Percentiles rank a stretch among this genome's conserved stretches.
Evolutionary conservation across 23 red algal species (phyloP).

Genomic region (Gracilaria caudata): DNA sequence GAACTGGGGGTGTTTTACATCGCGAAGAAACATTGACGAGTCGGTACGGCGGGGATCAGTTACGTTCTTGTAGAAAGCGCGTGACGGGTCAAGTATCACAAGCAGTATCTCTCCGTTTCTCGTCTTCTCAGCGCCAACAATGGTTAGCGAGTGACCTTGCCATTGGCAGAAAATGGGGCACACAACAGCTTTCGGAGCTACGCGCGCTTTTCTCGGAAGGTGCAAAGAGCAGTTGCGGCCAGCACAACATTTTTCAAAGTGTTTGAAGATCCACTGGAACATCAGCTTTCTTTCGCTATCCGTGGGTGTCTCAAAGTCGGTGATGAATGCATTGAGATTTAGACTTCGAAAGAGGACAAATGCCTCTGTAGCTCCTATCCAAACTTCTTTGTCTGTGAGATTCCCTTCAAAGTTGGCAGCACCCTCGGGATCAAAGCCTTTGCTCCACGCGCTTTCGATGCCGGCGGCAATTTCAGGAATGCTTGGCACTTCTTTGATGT

Average conservation of each 20-base stretch:
- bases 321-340: constrained; percentile 42
- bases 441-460: constrained; percentile 61
- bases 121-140: constrained; percentile 49
- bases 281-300: constrained; percentile 27
- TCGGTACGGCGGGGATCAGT: constrained; percentile 4
- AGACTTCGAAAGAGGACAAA: constrained; percentile 39
- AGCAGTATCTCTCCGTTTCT: constrained; percentile 38
- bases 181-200: constrained; percentile 26
- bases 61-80: constrained; percentile 24
- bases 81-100: constrained; percentile 52
- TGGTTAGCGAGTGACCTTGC: constrained; percentile 50
- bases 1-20: constrained; percentile 36
- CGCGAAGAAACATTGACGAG: constrained; percentile 1
- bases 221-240: constrained; percentile 44
- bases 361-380: constrained; percentile 61
- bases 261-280: constrained; percentile 61
- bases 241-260: constrained; percentile 58
- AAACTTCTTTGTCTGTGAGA: constrained; percentile 50
- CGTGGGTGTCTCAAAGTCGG: constrained; percentile 47
- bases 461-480: constrained; percentile 42
- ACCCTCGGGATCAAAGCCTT: constrained; percentile 60
- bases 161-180: constrained; percentile 54
- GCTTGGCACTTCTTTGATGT: constrained; percentile 50
- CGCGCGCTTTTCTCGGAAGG: constrained; percentile 14
- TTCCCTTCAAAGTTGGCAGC: constrained; percentile 27